Percentiles rank a stretch among this genome's conserved stretches.
These are phyloP conservation scores for Penicillium oxalicum DNA, from an alignment of 2,329 filamentous ascomycete species.

Conservation along the genomic window DNA sequence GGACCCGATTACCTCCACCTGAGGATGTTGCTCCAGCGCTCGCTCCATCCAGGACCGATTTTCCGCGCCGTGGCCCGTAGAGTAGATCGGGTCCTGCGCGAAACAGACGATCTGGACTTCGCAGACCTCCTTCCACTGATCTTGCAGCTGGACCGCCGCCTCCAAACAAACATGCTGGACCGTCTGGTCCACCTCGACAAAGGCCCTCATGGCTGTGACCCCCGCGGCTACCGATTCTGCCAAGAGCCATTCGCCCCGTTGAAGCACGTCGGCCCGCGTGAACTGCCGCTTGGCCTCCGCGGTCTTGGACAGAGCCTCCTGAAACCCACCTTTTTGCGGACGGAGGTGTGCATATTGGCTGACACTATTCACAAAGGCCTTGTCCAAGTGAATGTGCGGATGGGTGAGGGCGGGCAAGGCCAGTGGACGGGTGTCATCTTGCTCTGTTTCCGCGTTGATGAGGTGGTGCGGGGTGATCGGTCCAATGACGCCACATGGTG, in stretches of 20 bases:
- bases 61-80: constrained; percentile 45
- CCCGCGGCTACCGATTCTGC: constrained; percentile 59
- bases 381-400: constrained; percentile 66
- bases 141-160: constrained; percentile 53
- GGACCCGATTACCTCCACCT: constrained; percentile 57
- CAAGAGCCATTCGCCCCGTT: constrained; percentile 59
- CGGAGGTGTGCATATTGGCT: constrained; percentile 52
- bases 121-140: constrained; percentile 48
- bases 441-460: background rate
- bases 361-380: constrained; percentile 37
- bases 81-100: constrained; percentile 64
- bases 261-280: constrained; percentile 55
- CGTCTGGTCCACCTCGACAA: constrained; percentile 63
- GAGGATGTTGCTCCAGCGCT: constrained; percentile 34
- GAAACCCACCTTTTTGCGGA: constrained; percentile 55
- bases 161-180: constrained; percentile 54
- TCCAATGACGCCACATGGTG: constrained; percentile 19
- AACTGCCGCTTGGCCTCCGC: constrained; percentile 58
- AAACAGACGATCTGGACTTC: constrained; percentile 64
- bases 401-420: constrained; percentile 58
- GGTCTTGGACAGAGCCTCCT: constrained; percentile 58
- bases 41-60: constrained; percentile 49
- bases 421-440: constrained; percentile 17
- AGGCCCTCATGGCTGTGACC: constrained; percentile 64
- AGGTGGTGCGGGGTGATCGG: constrained; percentile 23